These are phyloP conservation scores for Teunomyces funiuensis DNA, from an alignment of 805 yeast species.

Conservation along the genomic window DNA sequence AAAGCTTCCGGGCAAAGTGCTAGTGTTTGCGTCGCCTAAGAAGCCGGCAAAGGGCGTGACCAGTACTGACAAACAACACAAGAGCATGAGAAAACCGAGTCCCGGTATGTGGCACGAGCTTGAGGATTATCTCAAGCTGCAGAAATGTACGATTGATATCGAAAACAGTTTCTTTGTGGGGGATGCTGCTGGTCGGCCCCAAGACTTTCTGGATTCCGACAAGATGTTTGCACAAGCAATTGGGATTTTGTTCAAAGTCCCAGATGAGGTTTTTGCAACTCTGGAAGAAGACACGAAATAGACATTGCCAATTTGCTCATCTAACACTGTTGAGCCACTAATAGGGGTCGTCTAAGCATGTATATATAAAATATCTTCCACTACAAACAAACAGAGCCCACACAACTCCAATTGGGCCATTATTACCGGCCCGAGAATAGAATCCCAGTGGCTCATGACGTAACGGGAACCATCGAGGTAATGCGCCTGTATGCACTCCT, in stretches of 20 bases:
- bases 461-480: no score
- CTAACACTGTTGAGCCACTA: no score
- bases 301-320: no score
- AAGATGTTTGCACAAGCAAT: slow-evolving; percentile 55
- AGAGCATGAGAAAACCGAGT: slow-evolving; percentile 66
- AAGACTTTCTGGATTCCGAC: slow-evolving; percentile 83
- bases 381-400: no score
- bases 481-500: no score
- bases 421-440: no score
- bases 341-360: no score
- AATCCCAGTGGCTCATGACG: no score
- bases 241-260: slow-evolving; percentile 58
- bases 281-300: no score
- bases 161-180: slow-evolving; percentile 72
- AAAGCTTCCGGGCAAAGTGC: slow-evolving; percentile 20
- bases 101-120: slow-evolving; percentile 74
- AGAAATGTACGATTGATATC: slow-evolving; percentile 33
- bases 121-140: slow-evolving; percentile 33
- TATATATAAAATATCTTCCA: no score
- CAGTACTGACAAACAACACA: slow-evolving; percentile 26
- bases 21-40: slow-evolving; percentile 67
- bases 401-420: no score
- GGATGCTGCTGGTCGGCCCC: slow-evolving; percentile 88
- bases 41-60: slow-evolving; percentile 34
- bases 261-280: slow-evolving; percentile 72